Evolutionary conservation across 345 rosid species (phyloP), one percentile per base, ranked within the genome.

Genomic region (Sisymbrium irio): DNA sequence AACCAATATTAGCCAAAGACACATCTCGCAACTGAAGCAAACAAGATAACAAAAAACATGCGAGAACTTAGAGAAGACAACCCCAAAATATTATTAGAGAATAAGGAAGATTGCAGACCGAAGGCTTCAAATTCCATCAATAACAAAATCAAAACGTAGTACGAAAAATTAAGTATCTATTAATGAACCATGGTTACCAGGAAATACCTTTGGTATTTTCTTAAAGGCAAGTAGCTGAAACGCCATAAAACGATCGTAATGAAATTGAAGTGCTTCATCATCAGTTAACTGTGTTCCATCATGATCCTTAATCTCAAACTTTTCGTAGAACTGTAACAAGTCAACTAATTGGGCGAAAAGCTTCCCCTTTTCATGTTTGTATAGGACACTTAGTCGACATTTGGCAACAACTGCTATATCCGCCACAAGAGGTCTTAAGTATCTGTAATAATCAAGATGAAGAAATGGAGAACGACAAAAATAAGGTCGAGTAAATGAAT

Each of bases 221-320:
- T 92, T 95, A 78, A 87, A 88, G 75, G 91, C 89, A 47, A 92
- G 87, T 32, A 95, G 84, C 86, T 95, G 99, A 76, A 95, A 92
- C 60, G 96, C 89, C 72, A 85, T 91, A 77, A 95, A 66, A 18
- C 87, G 88, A 32, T 92, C 96, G 71, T 95, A 95, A 83, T 95
- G 99, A 78, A 82, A 79, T 64, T 83, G 93, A 44, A 95, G 91
- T 78, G 93, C 91, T 83, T 95, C 97, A 77, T 92, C 99, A 78
- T 95, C 99, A 17, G 86, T 86, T 77, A 95, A 77, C 57, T 95
- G 99, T 55, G 96, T 95, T 33, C 99, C 99, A 71, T 83, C 87
- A 68, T 92, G 97, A 79, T 95, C 99, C 78, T 95, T 90, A 57
- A 95, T 95, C 88, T 95, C 99, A 84, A 95, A 95, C 78, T 93